Percentiles rank a stretch among this genome's conserved stretches.
Conservation (phyloP, 2,329 filamentous ascomycete species). For the Penicillium concentricum region DNA sequence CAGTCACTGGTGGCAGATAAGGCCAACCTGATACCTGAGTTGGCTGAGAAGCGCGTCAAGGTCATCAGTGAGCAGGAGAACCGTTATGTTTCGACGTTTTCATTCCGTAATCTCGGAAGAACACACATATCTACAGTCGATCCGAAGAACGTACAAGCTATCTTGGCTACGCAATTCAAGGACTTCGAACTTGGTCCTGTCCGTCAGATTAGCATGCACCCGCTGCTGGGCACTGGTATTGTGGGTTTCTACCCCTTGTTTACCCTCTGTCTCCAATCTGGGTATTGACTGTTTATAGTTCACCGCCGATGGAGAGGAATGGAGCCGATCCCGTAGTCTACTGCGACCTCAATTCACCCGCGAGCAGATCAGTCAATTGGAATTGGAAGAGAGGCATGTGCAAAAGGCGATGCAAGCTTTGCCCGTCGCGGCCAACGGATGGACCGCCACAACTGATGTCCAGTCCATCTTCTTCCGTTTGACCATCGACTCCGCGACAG, state of each 20-base stretch:
- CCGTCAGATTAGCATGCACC: constrained; percentile 61
- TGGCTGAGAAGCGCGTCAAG: constrained; percentile 21
- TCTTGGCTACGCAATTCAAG: constrained; percentile 77
- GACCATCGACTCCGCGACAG: constrained; percentile 80
- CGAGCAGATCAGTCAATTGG: constrained; percentile 77
- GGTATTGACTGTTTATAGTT: constrained; percentile 25
- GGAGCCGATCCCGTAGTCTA: constrained; percentile 77
- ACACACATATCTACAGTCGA: constrained; percentile 34
- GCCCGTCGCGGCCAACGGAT: constrained; percentile 52
- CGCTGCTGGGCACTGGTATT: constrained; percentile 47
- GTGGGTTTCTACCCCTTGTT: constrained; percentile 23
- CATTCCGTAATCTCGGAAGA: constrained; percentile 24
- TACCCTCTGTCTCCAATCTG: not conserved
- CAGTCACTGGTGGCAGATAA: constrained; percentile 27
- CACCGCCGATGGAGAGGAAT: constrained; percentile 72
- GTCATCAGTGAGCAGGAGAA: constrained; percentile 23
- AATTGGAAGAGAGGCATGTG: constrained; percentile 77
- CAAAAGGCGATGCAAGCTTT: constrained; percentile 70
- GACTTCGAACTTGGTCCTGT: constrained; percentile 79
- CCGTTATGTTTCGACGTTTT: constrained; percentile 28
- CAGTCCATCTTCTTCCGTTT: constrained; percentile 79
- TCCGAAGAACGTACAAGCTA: constrained; percentile 72
- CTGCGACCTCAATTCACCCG: constrained; percentile 84
- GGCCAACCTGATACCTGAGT: constrained; percentile 21
- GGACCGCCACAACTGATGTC: constrained; percentile 62